Evolutionary conservation across 139 green algal genomes (phyloP), one percentile per base, ranked within the genome.

Genomic region (Coccomyxa sp.): DNA sequence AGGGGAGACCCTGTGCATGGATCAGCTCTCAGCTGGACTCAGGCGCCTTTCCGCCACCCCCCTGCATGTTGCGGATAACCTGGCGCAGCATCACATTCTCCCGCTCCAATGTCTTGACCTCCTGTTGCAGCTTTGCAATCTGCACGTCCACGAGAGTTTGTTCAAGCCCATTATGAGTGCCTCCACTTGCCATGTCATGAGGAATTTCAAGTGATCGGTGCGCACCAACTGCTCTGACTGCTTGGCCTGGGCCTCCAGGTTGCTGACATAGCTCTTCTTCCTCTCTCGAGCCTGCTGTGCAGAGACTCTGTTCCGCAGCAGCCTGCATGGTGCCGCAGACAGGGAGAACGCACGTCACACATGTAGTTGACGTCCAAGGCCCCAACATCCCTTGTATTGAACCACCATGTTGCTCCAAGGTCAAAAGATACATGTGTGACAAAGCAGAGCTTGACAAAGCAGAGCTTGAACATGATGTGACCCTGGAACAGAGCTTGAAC

Each of bases 201-300:
- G 71, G 4, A 32, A 77, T 32, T 71, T 71, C n/a, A 51, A 77
- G 1, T 9, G 63, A n/a, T 32, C 27, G 31, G 71, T 38, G n/a
- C 14, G 71, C 27, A 31, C 14, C 71, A 77, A 25, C 71, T 38
- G 71, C 71, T 77, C 27, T 51, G 23, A 77, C 27, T 77, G 71
- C 71, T 77, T 77, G 28, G n/a, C n/a, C 31, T 30, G 23, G 21
- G 58, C 14, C 76, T 80, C 32, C 30, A 80, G 76, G 59, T 80
- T 59, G 76, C 76, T 82, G 11, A 97, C 84, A 80, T 96, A 96
- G 27, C 82, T 83, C 86, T 97, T 97, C 88, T 96, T 96, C 71
- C 94, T 88, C 89, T 97, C 94, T 3, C 94, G 83, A 0, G 94
- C 94, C 81, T 96, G 94, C 90, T 97, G 94, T 12, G 94, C 94